Evolutionary conservation across 306 rosid genomes (phyloP).

Genomic region (Senna siamea): DNA sequence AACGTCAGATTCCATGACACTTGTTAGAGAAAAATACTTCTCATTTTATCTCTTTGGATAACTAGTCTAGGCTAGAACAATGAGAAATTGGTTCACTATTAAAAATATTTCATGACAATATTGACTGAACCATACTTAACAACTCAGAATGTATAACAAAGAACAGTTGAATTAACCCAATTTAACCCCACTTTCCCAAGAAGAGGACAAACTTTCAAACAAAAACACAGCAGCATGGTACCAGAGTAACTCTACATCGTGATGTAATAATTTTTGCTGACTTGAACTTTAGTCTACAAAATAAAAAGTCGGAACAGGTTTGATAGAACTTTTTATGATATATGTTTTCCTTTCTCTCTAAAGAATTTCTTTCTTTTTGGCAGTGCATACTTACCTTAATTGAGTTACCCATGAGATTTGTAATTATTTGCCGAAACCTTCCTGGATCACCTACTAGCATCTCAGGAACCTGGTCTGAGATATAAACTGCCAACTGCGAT

Average conservation of each 20-base stretch:
- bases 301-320: slow-evolving; percentile 1
- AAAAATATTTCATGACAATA: slow-evolving; percentile 13
- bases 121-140: slow-evolving; percentile 11
- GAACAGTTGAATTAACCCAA: background rate
- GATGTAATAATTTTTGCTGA: background rate
- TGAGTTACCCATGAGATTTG: slow-evolving; percentile 85
- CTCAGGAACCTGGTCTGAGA: slow-evolving; percentile 80
- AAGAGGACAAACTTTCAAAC: slow-evolving; percentile 18
- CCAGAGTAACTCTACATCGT: background rate
- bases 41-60: slow-evolving; percentile 12
- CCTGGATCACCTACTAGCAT: slow-evolving; percentile 84
- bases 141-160: background rate
- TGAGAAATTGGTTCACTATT: background rate
- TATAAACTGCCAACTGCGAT: slow-evolving; percentile 72
- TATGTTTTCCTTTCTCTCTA: background rate
- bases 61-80: slow-evolving; percentile 19
- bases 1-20: slow-evolving; percentile 36
- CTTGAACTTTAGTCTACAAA: background rate
- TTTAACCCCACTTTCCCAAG: background rate
- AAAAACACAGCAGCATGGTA: background rate
- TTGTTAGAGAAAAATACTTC: background rate
- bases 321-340: slow-evolving; percentile 9
- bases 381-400: slow-evolving; percentile 58
- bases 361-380: background rate
- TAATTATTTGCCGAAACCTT: slow-evolving; percentile 83